A percentile compares a stretch with the other conserved stretches of the same genome.
phyloP scores from a whole-genome alignment of 1,139 yeast species.

The Candida glucosophila region DNA sequence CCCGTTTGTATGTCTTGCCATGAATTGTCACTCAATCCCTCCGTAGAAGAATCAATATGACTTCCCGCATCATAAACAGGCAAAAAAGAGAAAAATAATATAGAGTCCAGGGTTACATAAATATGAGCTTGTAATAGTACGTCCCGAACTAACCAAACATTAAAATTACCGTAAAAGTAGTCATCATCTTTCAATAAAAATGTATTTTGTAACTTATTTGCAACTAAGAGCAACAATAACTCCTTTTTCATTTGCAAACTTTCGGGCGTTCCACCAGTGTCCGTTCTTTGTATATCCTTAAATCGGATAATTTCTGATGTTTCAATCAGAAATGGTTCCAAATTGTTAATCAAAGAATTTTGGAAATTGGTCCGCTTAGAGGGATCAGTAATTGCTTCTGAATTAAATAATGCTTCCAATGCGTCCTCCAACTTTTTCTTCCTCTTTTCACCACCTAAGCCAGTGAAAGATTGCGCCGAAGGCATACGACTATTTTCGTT shows the following conservation, averaged over 20 bases:
- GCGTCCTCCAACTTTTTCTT: background rate
- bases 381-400: constrained; percentile 1
- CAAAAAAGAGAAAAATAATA: constrained; percentile 75
- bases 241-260: constrained; percentile 8
- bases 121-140: constrained; percentile 82
- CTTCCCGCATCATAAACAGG: constrained; percentile 29
- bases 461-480: too few species aligned
- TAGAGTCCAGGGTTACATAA: constrained; percentile 55
- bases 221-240: constrained; percentile 20
- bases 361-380: constrained; percentile 18
- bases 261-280: constrained; percentile 6
- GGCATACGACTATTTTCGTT: too few species aligned
- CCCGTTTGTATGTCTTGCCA: constrained; percentile 33
- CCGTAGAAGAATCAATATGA: constrained; percentile 1
- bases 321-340: constrained; percentile 17
- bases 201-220: constrained; percentile 28
- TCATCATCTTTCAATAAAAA: constrained; percentile 42
- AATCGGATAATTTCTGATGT: constrained; percentile 14
- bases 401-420: background rate
- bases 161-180: constrained; percentile 45
- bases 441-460: too few species aligned
- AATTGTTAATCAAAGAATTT: constrained; percentile 25
- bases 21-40: constrained; percentile 22
- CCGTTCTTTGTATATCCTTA: constrained; percentile 6
- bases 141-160: constrained; percentile 76